Conservation (phyloP, 495 filamentous ascomycete species). For the Penicillium macrosclerotiorum region DNA sequence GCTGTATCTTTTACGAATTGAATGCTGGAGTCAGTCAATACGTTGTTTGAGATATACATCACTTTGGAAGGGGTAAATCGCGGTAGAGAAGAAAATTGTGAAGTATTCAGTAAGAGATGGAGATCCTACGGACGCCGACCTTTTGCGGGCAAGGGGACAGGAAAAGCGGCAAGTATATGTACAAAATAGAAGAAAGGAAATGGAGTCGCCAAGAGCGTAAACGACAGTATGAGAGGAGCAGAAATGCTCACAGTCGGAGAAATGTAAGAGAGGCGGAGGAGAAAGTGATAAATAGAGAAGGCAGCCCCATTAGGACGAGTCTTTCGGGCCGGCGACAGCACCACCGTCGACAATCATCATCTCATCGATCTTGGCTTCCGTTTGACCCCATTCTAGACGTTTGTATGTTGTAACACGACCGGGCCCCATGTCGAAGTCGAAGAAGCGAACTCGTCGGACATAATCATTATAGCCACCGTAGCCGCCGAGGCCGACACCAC, state of each 20-base stretch:
- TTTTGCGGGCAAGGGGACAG: slow-evolving; percentile 22
- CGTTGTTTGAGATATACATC: no score
- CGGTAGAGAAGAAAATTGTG: slow-evolving; percentile 16
- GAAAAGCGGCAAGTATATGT: slow-evolving; percentile 23
- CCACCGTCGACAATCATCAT: slow-evolving; percentile 86
- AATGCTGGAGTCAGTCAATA: no score
- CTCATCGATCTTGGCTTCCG: slow-evolving; percentile 71
- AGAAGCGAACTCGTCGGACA: slow-evolving; percentile 79
- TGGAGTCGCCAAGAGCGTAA: slow-evolving; percentile 8
- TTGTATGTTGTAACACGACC: slow-evolving; percentile 89
- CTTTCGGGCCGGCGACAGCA: slow-evolving; percentile 43
- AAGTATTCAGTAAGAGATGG: slow-evolving; percentile 22
- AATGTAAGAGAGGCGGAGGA: slow-evolving; percentile 10
- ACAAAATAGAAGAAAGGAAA: slow-evolving; percentile 16
- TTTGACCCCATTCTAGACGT: slow-evolving; percentile 78
- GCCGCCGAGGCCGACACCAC: slow-evolving; percentile 84
- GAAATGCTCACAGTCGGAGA: slow-evolving; percentile 2
- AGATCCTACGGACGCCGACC: slow-evolving; percentile 22
- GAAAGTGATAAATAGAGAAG: slow-evolving; percentile 8
- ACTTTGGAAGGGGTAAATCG: slow-evolving; percentile 1
- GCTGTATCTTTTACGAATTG: neutral
- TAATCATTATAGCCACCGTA: slow-evolving; percentile 89
- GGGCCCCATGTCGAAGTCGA: slow-evolving; percentile 88
- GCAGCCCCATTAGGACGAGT: slow-evolving; percentile 11
- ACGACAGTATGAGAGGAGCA: slow-evolving; percentile 18